A percentile compares a stretch with the other conserved stretches of the same genome.
phyloP scores from a whole-genome alignment of 495 filamentous ascomycete species.

The Penicillium malachiteum region DNA sequence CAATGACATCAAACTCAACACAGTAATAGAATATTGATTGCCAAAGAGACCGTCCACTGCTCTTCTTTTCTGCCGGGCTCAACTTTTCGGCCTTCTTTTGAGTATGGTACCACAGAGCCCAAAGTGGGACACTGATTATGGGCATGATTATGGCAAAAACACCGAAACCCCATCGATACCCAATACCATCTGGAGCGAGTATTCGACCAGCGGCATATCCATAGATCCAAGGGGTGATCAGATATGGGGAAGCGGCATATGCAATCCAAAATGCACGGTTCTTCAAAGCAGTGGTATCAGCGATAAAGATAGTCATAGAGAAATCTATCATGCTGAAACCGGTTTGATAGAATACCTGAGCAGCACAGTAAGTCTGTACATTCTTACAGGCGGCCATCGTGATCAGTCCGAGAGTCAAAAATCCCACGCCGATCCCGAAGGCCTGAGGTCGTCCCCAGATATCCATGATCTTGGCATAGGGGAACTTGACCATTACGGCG shows the following conservation, averaged over 20 bases:
- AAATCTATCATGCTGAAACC: constrained; percentile 49
- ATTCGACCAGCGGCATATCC: constrained; percentile 44
- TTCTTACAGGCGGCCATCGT: constrained; percentile 50
- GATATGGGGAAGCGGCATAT: constrained; percentile 55
- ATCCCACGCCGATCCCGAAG: constrained; percentile 41
- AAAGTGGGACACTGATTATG: constrained; percentile 48
- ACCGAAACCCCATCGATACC: constrained; percentile 62
- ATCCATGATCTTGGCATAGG: constrained; percentile 65
- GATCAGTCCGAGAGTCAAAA: constrained; percentile 40
- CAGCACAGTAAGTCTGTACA: constrained; percentile 46
- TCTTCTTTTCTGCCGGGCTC: constrained; percentile 29
- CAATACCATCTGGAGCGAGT: constrained; percentile 25
- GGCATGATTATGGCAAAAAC: constrained; percentile 58
- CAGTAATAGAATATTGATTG: constrained; percentile 22
- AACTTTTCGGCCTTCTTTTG: constrained; percentile 51
- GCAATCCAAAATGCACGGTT: constrained; percentile 58
- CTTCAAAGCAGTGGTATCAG: constrained; percentile 56
- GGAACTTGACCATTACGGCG: constrained; percentile 58
- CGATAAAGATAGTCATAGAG: constrained; percentile 52
- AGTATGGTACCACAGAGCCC: constrained; percentile 32
- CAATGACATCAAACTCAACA: constrained; percentile 36
- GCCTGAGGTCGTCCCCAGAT: constrained; percentile 56
- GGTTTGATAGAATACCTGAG: constrained; percentile 48
- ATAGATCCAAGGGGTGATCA: constrained; percentile 55
- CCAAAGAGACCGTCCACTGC: constrained; percentile 21